Conservation (phyloP, 768 basidiomycete genomes). For the Mycena crocata region DNA sequence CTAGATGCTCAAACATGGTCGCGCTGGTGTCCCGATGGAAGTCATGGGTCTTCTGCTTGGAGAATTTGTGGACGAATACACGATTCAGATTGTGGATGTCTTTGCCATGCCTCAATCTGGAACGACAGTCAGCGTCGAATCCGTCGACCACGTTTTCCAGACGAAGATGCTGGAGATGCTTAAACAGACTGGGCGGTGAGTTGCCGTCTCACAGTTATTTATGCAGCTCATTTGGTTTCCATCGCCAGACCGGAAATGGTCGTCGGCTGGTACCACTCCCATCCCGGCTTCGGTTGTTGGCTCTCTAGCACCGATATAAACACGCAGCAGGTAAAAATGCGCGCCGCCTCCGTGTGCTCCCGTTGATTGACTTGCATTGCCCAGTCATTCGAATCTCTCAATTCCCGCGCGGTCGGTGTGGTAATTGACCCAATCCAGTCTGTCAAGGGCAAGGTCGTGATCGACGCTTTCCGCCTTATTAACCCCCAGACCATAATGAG, state of each 20-base stretch:
- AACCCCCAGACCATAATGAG: constrained; percentile 90
- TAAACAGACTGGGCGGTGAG: constrained; percentile 97
- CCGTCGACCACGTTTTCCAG: constrained; percentile 99
- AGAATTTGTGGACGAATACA: constrained; percentile 98
- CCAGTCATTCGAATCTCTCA: constrained; percentile 96
- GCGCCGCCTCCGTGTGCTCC: constrained; percentile 1
- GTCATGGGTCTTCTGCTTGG: constrained; percentile 99
- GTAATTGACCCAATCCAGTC: constrained; percentile 99
- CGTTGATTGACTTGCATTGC: constrained; percentile 20
- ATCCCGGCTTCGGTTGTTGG: constrained; percentile 99
- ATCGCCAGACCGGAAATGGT: constrained; percentile 89
- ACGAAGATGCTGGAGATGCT: constrained; percentile 99
- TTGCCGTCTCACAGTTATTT: constrained; percentile 32
- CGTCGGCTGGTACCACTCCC: constrained; percentile 99
- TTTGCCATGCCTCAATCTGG: constrained; percentile 99
- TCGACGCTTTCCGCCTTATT: constrained; percentile 98
- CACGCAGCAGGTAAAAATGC: constrained; percentile 85
- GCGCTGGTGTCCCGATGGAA: constrained; percentile 99
- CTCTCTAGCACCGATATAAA: constrained; percentile 98
- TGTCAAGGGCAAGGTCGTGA: constrained; percentile 98
- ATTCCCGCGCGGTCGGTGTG: constrained; percentile 94
- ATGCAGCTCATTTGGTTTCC: constrained; percentile 16
- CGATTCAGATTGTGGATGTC: constrained; percentile 93
- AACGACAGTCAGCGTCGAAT: constrained; percentile 97
- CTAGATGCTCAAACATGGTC: constrained; percentile 99